phyloP scores from a whole-genome alignment of 257 asterid species.

The Salvia rosmarinus region DNA sequence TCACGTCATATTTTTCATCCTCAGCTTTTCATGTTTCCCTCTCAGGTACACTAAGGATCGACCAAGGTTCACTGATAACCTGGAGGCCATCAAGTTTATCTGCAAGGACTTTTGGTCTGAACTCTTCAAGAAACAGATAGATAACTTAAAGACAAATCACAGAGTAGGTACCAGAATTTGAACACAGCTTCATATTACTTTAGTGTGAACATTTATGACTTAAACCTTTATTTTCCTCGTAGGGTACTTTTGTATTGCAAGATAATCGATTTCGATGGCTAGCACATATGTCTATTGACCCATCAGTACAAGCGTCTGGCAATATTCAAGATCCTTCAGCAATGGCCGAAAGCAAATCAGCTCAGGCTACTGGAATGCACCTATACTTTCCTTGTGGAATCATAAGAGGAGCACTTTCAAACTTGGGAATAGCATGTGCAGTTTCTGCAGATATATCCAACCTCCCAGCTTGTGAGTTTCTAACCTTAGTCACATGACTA shows the following conservation, averaged over 20 bases:
- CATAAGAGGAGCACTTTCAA: constrained; percentile 95
- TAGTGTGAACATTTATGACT: constrained; percentile 17
- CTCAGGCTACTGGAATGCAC: constrained; percentile 93
- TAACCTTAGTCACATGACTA: constrained; percentile 25
- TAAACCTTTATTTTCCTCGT: constrained; percentile 28
- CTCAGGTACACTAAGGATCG: constrained; percentile 88
- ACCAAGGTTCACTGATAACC: constrained; percentile 91
- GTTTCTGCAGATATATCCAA: constrained; percentile 96
- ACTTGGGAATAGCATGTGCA: constrained; percentile 99
- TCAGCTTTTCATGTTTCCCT: constrained; percentile 11
- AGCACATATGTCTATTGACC: constrained; percentile 83
- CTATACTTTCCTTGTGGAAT: constrained; percentile 98
- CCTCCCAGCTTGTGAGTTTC: constrained; percentile 93
- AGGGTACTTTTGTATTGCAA: constrained; percentile 99
- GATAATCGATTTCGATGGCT: constrained; percentile 91
- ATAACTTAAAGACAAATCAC: constrained; percentile 94
- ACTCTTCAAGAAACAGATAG: constrained; percentile 97
- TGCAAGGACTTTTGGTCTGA: constrained; percentile 99
- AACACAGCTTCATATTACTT: background rate
- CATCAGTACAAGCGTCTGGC: constrained; percentile 63
- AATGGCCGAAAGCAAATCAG: constrained; percentile 84
- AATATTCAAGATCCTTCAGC: constrained; percentile 92
- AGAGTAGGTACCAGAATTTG: constrained; percentile 61
- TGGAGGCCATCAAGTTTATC: constrained; percentile 94
- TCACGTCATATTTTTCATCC: background rate